Conservation (phyloP, 208 protist genomes). For the Naegleria fowleri region DNA sequence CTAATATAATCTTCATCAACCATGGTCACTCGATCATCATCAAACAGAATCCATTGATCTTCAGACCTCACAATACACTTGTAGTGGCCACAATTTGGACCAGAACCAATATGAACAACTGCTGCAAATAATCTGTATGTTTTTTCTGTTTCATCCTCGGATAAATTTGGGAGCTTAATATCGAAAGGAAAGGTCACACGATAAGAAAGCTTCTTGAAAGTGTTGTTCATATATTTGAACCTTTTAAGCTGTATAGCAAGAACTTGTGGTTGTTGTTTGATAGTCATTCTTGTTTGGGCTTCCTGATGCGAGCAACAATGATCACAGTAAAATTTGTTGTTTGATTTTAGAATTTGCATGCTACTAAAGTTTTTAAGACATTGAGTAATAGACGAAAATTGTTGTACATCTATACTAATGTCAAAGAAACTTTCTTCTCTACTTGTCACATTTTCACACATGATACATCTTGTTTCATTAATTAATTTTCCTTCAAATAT, state of each 20-base stretch:
- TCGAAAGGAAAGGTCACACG: constrained; percentile 74
- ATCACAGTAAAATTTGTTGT: constrained; percentile 74
- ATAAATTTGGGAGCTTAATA: constrained; percentile 61
- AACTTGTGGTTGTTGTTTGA: constrained; percentile 72
- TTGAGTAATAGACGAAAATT: constrained; percentile 64
- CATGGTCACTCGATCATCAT: constrained; percentile 64
- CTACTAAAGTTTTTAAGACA: constrained; percentile 66
- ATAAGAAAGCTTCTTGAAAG: constrained; percentile 65
- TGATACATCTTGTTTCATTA: constrained; percentile 34
- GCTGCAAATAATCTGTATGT: constrained; percentile 73
- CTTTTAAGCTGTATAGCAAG: constrained; percentile 79
- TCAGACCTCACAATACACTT: constrained; percentile 69
- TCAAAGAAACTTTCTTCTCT: constrained; percentile 70
- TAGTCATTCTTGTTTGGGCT: constrained; percentile 59
- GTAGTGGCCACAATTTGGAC: constrained; percentile 74
- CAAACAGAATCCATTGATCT: constrained; percentile 72
- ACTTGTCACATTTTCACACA: constrained; percentile 37
- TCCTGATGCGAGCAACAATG: constrained; percentile 55
- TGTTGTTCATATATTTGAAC: constrained; percentile 72
- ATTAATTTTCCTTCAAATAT: constrained; percentile 17
- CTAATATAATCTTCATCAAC: constrained; percentile 10
- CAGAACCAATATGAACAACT: constrained; percentile 71
- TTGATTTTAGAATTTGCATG: constrained; percentile 63
- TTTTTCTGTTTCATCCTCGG: constrained; percentile 39
- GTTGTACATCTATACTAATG: constrained; percentile 64